phyloP scores from a whole-genome alignment of 176 grass and related monocot species.

The Oryza meyeriana region DNA sequence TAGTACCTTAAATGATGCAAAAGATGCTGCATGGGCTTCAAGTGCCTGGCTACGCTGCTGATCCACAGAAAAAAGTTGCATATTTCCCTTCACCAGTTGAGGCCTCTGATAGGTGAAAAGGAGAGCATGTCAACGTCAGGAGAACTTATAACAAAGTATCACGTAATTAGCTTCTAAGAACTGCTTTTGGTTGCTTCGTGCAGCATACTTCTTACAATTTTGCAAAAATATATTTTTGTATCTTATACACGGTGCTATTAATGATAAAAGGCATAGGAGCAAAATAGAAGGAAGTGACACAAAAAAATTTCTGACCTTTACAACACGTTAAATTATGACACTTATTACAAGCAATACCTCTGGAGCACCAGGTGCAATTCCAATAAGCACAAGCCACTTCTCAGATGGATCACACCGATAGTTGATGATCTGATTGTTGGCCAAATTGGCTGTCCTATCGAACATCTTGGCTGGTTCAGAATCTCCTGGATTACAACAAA shows the following conservation, averaged over 20 bases:
- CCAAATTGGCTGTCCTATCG: slow-evolving; percentile 88
- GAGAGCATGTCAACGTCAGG: slow-evolving; percentile 4
- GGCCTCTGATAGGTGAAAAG: slow-evolving; percentile 60
- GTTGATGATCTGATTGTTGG: slow-evolving; percentile 96
- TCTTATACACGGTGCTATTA: neutral
- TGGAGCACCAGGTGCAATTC: slow-evolving; percentile 87
- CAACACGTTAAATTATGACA: neutral
- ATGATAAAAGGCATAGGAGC: too few species aligned
- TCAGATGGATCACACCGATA: slow-evolving; percentile 80
- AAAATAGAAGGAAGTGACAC: too few species aligned
- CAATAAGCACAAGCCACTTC: slow-evolving; percentile 96
- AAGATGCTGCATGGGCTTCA: slow-evolving; percentile 97
- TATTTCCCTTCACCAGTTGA: slow-evolving; percentile 94
- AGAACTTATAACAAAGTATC: neutral
- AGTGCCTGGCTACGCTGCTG: slow-evolving; percentile 98
- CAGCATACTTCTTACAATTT: slow-evolving; percentile 6
- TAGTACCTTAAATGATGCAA: slow-evolving; percentile 80
- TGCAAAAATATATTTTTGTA: neutral
- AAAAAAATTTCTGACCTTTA: neutral
- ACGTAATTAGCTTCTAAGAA: neutral
- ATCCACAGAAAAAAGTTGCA: slow-evolving; percentile 98
- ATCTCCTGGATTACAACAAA: slow-evolving; percentile 52
- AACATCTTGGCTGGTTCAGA: slow-evolving; percentile 93
- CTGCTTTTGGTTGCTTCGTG: neutral
- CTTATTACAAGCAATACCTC: slow-evolving; percentile 46